phyloP scores from a whole-genome alignment of 441 rosid species.

The Breynia disticha region DNA sequence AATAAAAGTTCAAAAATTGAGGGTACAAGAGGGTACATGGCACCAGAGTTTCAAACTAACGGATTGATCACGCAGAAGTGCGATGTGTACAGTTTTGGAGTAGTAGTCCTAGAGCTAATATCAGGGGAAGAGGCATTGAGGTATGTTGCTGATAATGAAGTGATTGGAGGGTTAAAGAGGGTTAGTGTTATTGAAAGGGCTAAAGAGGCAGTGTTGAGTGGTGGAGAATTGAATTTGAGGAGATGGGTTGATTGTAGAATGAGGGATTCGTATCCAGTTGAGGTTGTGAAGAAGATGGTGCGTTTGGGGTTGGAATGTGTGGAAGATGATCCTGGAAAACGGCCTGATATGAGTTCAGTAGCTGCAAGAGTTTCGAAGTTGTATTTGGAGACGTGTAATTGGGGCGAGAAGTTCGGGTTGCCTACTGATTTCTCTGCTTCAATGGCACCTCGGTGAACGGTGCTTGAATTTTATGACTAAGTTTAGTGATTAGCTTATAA shows the following conservation, averaged over 20 bases:
- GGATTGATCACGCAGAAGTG: constrained; percentile 62
- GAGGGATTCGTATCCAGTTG: constrained; percentile 70
- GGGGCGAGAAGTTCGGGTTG: constrained; percentile 47
- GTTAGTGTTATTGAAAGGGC: constrained; percentile 63
- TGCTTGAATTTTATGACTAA: neutral
- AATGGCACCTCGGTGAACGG: constrained; percentile 49
- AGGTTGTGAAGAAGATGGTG: constrained; percentile 49
- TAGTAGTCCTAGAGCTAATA: constrained; percentile 60
- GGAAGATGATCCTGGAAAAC: constrained; percentile 40
- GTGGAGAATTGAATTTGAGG: constrained; percentile 36
- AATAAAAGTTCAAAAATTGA: constrained; percentile 39
- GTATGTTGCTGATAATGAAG: constrained; percentile 35
- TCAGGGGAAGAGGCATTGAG: constrained; percentile 72
- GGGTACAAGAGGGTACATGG: constrained; percentile 77
- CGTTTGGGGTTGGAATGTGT: constrained; percentile 62
- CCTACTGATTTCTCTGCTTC: constrained; percentile 63
- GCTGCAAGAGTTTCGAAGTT: constrained; percentile 60
- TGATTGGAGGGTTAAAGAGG: constrained; percentile 30
- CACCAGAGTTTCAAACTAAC: constrained; percentile 51
- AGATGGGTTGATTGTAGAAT: constrained; percentile 68
- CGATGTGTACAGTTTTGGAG: constrained; percentile 72
- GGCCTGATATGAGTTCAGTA: constrained; percentile 78
- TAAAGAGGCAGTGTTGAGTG: constrained; percentile 18
- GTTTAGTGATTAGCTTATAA: neutral
- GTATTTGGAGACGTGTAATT: constrained; percentile 52